phyloP scores from a whole-genome alignment of 805 yeast species.

The Allodekkera sacchari region DNA sequence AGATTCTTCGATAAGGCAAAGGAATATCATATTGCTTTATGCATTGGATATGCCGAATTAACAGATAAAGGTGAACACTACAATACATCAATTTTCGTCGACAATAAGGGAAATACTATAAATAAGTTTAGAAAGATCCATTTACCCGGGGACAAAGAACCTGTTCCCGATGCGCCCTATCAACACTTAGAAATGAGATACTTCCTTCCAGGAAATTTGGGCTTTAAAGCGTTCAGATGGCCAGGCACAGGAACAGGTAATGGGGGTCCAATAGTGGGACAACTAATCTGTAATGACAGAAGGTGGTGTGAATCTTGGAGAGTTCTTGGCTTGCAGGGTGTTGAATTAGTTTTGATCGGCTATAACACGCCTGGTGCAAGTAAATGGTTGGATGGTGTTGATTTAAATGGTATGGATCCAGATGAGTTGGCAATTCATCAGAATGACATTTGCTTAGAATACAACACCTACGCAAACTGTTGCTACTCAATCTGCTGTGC shows the following conservation, averaged over 20 bases:
- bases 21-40: conserved; percentile 21
- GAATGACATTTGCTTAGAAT: background rate
- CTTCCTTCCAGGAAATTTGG: conserved; percentile 29
- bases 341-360: conserved; percentile 30
- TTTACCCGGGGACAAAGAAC: conserved; percentile 30
- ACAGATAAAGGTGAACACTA: conserved; percentile 30
- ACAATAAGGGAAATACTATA: conserved; percentile 23
- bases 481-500: background rate
- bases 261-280: conserved; percentile 29
- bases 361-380: conserved; percentile 21
- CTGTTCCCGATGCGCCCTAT: conserved; percentile 23
- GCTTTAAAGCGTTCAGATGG: conserved; percentile 28
- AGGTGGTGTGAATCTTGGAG: conserved; percentile 38
- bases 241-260: too few relatives aligned
- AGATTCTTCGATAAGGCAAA: conserved; percentile 31
- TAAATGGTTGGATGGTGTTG: background rate
- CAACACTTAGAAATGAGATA: conserved; percentile 33
- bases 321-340: conserved; percentile 30
- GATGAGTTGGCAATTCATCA: too few relatives aligned
- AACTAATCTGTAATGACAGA: conserved; percentile 32
- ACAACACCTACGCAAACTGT: background rate
- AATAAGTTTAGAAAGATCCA: conserved; percentile 31
- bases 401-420: background rate
- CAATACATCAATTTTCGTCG: conserved; percentile 27
- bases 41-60: conserved; percentile 30